Evolutionary conservation across 2,329 filamentous ascomycete species (phyloP), one percentile per base, ranked within the genome.

Genomic region (Incumbomyces lentus): DNA sequence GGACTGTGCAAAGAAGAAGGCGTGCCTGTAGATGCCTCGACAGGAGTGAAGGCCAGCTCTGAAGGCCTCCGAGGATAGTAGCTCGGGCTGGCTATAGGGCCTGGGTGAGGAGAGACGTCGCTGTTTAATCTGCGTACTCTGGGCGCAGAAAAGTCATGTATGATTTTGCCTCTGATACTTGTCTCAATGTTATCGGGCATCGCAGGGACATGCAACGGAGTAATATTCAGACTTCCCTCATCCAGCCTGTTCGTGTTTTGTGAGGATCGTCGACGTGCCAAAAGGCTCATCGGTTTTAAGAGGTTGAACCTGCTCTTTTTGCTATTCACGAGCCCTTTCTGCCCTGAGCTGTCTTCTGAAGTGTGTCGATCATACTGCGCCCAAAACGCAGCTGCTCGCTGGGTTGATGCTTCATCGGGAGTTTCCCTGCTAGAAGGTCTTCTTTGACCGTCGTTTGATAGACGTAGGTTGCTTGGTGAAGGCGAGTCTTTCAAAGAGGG

Each of bases 101-200:
- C 40, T 14, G 38, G 33, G 22, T 38, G 33, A 38, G 46, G 46
- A 17, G 46, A 42, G 19, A 31, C 36, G 19, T 48, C 46, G 14
- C 18, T 40, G 40, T 38, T 48, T 7, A 62, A 60, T 41, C 68
- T 62, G 45, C 71, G 69, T 35, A 69, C 64, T 43, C 76, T 67
- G 5, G 78, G 79, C 3, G 73, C 75, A 40, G 76, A 80, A 59
- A 82, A 82, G 55, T 82, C 79, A 62, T 82, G 78, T 1, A 82
- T 70, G 17, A 78, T 72, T 40, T 74, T 79, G 14, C 78, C 79
- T 44, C 75, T 71, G 49, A 81, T 82, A 44, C 77, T 69, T 11
- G 78, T 77, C 54, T 81, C 77, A 56, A 78, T 81, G 55, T 79
- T 74, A 48, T 78, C 76, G 2, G 76, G 75, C 44, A 76, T 68